Evolutionary conservation across 2,329 filamentous ascomycete species (phyloP).

Genomic region (Elsinoe australis): DNA sequence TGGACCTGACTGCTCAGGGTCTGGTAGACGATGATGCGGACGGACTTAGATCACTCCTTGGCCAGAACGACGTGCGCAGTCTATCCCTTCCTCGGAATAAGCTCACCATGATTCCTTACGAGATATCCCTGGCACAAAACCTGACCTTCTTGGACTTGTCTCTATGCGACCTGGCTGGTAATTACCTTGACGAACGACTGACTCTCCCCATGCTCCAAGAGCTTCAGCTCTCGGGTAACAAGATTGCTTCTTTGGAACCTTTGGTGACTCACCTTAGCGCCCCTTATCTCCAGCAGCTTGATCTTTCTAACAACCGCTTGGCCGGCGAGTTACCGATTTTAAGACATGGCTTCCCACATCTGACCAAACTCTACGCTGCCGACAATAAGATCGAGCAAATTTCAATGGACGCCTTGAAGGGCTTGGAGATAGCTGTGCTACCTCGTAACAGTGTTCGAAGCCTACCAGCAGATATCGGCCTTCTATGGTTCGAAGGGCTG

Average conservation of each 20-base stretch:
- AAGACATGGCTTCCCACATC: conserved; percentile 58
- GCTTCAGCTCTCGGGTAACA: conserved; percentile 67
- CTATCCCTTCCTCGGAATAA: conserved; percentile 71
- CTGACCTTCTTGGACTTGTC: conserved; percentile 48
- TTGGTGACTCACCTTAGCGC: conserved; percentile 62
- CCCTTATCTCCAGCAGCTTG: conserved; percentile 65
- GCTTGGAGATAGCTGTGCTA: conserved; percentile 68
- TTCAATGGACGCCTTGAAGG: conserved; percentile 63
- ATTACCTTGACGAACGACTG: conserved; percentile 57
- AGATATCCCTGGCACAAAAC: conserved; percentile 61
- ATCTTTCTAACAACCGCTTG: conserved; percentile 77
- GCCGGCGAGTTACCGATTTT: conserved; percentile 58
- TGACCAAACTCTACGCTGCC: conserved; percentile 63
- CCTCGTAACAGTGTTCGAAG: conserved; percentile 79
- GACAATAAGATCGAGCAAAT: conserved; percentile 69
- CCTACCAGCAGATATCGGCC: conserved; percentile 70
- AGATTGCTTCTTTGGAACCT: conserved; percentile 61
- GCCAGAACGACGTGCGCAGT: conserved; percentile 43
- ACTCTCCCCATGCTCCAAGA: conserved; percentile 64
- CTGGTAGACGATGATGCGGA: conserved; percentile 35
- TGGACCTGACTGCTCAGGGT: conserved; percentile 36
- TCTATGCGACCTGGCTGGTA: conserved; percentile 38
- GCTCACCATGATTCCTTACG: conserved; percentile 59
- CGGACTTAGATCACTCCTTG: conserved; percentile 37
- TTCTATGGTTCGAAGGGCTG: conserved; percentile 59